Conservation (phyloP, 805 yeast genomes). For the Hanseniaspora taiwanica region DNA sequence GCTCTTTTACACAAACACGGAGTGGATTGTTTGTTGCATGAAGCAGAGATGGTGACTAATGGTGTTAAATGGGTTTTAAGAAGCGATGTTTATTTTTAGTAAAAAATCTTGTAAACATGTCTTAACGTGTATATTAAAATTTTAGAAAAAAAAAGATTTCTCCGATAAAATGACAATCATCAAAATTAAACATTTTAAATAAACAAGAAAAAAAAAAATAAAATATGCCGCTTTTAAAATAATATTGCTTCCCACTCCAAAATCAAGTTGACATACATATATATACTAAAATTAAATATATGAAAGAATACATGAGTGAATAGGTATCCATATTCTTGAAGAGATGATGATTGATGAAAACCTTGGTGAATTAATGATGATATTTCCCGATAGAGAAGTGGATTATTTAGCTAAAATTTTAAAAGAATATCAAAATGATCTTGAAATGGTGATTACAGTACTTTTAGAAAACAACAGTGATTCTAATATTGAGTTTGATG, state of each 20-base stretch:
- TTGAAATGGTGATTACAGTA: no score
- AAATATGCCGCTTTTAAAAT: no score
- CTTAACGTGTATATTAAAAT: no score
- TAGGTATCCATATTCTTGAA: background rate
- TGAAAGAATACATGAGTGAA: no score
- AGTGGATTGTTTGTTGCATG: conserved; percentile 48
- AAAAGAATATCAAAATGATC: conserved; percentile 21
- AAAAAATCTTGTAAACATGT: background rate
- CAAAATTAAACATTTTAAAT: background rate
- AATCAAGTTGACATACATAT: conserved; percentile 2
- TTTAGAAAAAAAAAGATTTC: background rate
- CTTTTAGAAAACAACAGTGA: no score
- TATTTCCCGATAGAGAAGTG: conserved; percentile 33
- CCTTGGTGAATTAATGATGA: conserved; percentile 20
- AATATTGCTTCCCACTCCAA: conserved; percentile 1
- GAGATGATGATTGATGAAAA: background rate
- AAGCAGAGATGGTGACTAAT: conserved; percentile 34
- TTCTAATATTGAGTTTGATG: no score
- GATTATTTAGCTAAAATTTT: conserved; percentile 21
- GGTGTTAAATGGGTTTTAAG: conserved; percentile 54
- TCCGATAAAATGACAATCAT: background rate
- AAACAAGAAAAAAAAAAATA: no score
- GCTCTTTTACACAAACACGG: conserved; percentile 56
- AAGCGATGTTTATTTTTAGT: conserved; percentile 36
- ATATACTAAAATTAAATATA: no score